These are phyloP conservation scores for Aureobasidium sp. DNA, from an alignment of 2,329 filamentous ascomycete genomes.

Conservation along the genomic window DNA sequence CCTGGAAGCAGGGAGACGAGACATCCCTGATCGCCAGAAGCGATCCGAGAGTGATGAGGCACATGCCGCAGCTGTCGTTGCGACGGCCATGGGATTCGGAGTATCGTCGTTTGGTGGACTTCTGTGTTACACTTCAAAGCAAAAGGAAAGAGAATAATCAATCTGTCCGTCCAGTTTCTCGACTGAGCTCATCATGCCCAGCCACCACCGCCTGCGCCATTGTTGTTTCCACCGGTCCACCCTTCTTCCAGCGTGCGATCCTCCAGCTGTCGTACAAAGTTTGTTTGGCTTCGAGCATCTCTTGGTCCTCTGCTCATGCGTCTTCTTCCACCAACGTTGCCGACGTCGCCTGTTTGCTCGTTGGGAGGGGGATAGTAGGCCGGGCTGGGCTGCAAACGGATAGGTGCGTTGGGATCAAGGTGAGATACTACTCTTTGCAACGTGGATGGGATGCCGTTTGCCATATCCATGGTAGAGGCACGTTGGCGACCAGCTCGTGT, in stretches of 20 bases:
- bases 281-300: slow-evolving; percentile 49
- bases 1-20: background rate
- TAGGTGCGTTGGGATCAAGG: slow-evolving; percentile 87
- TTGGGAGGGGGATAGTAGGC: slow-evolving; percentile 94
- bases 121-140: background rate
- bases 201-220: background rate
- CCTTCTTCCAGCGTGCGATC: slow-evolving; percentile 91
- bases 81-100: background rate
- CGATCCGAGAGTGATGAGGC: background rate
- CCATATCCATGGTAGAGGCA: slow-evolving; percentile 89
- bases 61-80: too few relatives aligned
- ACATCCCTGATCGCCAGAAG: background rate
- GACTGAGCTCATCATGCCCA: slow-evolving; percentile 6
- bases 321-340: slow-evolving; percentile 63
- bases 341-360: slow-evolving; percentile 57
- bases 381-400: slow-evolving; percentile 86
- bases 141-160: background rate
- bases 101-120: background rate
- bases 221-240: slow-evolving; percentile 43
- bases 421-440: slow-evolving; percentile 95
- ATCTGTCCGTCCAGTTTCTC: background rate
- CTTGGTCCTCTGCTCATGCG: slow-evolving; percentile 46
- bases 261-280: slow-evolving; percentile 92
- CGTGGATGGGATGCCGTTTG: slow-evolving; percentile 69
- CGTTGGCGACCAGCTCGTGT: slow-evolving; percentile 74